Percentiles rank a stretch among this genome's conserved stretches.
Evolutionary conservation across 2,329 filamentous ascomycete species (phyloP).

Genomic region (Paraconiothyrium sp.): DNA sequence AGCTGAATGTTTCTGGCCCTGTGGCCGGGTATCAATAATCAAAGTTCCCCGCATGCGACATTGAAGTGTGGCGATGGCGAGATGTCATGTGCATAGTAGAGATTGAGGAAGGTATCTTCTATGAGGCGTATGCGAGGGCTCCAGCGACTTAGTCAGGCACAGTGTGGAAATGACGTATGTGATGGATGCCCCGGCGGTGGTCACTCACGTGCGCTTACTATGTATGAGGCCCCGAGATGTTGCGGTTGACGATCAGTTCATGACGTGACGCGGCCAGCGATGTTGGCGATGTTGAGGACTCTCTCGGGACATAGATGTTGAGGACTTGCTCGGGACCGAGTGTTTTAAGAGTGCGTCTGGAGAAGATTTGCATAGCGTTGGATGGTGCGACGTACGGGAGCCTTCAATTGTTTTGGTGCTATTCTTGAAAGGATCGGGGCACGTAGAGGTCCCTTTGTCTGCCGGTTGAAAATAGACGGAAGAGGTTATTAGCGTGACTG

Average conservation of each 20-base stretch:
- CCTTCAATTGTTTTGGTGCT: neutral
- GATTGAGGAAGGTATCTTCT: no score
- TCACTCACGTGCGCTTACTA: neutral
- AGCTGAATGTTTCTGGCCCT: no score
- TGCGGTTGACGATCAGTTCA: neutral
- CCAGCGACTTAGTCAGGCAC: neutral
- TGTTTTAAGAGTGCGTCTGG: neutral
- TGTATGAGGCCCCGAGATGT: neutral
- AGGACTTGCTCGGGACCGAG: neutral
- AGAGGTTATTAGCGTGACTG: neutral
- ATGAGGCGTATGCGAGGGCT: no score
- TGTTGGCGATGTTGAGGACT: neutral
- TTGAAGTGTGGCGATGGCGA: no score
- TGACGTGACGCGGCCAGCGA: neutral
- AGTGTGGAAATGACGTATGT: neutral
- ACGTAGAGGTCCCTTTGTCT: neutral
- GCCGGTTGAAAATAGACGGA: neutral
- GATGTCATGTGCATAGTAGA: no score
- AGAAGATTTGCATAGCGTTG: neutral
- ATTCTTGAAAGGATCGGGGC: neutral
- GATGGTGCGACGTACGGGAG: neutral
- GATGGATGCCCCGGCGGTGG: neutral
- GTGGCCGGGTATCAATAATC: no score
- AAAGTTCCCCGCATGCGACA: no score
- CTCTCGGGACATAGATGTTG: neutral